phyloP scores from a whole-genome alignment of 352 stramenopile genomes.

The Globisporangium canariense region DNA sequence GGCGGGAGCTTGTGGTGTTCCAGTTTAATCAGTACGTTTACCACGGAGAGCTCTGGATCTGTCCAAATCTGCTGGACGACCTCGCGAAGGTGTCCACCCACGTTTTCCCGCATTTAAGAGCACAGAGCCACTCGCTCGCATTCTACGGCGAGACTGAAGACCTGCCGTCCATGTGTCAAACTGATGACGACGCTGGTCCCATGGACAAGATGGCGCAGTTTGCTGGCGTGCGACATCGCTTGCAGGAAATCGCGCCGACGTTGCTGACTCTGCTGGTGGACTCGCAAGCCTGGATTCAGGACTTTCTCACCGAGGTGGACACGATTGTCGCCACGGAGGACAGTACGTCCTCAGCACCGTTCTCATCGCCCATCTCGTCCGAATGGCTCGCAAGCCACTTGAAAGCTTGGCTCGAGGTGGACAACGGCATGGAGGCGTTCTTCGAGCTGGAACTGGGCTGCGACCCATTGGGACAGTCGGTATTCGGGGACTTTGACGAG shows the following conservation, averaged over 20 bases:
- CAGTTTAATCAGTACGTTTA: conserved; percentile 70
- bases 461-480: conserved; percentile 10
- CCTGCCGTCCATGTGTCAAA: conserved; percentile 15
- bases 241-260: conserved; percentile 27
- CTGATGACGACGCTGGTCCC: not conserved
- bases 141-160: conserved; percentile 36
- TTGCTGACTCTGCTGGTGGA: conserved; percentile 44
- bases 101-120: conserved; percentile 41
- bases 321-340: conserved; percentile 18
- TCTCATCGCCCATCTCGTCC: conserved; percentile 6
- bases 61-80: conserved; percentile 32
- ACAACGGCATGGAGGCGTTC: conserved; percentile 49
- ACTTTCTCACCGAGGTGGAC: conserved; percentile 48
- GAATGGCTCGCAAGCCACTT: conserved; percentile 40
- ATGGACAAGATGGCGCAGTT: conserved; percentile 13
- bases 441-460: conserved; percentile 53
- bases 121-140: conserved; percentile 36
- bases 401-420: conserved; percentile 46
- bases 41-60: conserved; percentile 28
- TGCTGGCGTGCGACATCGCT: conserved; percentile 19
- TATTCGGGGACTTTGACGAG: conserved; percentile 19
- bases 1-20: conserved; percentile 46
- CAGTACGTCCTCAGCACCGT: conserved; percentile 4
- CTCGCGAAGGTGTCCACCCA: conserved; percentile 31
- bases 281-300: conserved; percentile 49